Evolutionary conservation across 1,284 basidiomycete species (phyloP), one percentile per base, ranked within the genome.

Genomic region (Cryptococcus hybrid): DNA sequence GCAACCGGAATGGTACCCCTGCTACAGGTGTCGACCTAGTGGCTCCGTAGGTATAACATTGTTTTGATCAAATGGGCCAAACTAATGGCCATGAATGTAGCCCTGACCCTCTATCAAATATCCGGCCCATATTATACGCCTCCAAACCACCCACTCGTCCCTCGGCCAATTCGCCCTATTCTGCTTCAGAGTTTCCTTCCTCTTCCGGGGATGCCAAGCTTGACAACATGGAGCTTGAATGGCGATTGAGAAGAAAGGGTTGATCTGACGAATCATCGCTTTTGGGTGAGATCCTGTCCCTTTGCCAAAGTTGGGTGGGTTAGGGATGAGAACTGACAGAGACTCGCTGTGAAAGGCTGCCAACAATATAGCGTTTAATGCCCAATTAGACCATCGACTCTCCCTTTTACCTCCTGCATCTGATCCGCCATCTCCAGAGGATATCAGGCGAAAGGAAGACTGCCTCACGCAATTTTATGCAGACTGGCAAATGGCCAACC

Each of bases 81-180:
- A 45, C 38, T 39, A 34, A 56, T 13, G 30, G 40, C n/a, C 7
- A 8, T 43, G 3, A 35, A 53, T 9, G 2, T 56, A 76, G 74
- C 3, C 75, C 75, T 15, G 75, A 77, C 59, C 73, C 73, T 4
- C 36, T 63, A 18, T 77, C 75, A 7, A 75, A 77, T 55, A 73
- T 77, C 51, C 70, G 75, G 13, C 75, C 75, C 1, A 63, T 77
- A 47, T 65, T 74, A 11, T 77, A 77, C 54, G 70, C 69, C 7
- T 70, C 71, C 11, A 64, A 64, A 50, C 62, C 65, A 4, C 48
- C 61, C 3, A 59, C 64, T 0, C 63, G 55, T 5, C 58, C 62
- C 48, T 72, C 74, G 3, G 48, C 60, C 18, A 68, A 66, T 52
- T 72, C 72, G 40, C 72, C 72, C 12, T 74, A 71, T 56, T 71